Evolutionary conservation across 345 rosid genomes (phyloP).

Genomic region (Camelina laxa): DNA sequence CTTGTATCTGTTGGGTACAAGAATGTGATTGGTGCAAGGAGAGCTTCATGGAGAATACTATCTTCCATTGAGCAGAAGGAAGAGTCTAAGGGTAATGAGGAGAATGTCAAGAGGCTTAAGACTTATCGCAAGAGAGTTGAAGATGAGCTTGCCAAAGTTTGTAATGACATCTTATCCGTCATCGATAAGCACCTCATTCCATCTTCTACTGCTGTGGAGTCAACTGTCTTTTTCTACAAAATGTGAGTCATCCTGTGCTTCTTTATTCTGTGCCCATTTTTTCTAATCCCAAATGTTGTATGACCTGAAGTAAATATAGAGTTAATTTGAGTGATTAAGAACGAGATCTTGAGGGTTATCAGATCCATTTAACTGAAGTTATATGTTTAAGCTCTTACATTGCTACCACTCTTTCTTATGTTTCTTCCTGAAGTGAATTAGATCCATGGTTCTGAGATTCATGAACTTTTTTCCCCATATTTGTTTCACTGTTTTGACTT

Average conservation of each 20-base stretch:
- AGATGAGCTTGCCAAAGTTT: conserved; percentile 52
- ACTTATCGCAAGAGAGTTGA: conserved; percentile 56
- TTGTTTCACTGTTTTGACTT: background rate
- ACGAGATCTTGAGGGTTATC: background rate
- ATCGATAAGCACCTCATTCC: conserved; percentile 63
- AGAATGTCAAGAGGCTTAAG: conserved; percentile 54
- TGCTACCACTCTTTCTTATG: background rate
- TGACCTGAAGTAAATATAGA: background rate
- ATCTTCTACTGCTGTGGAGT: conserved; percentile 49
- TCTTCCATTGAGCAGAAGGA: conserved; percentile 77
- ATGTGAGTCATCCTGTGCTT: conserved; percentile 44
- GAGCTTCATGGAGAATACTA: conserved; percentile 72
- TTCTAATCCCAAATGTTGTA: background rate
- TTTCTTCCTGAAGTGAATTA: conserved; percentile 12
- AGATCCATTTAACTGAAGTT: background rate
- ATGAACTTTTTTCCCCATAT: background rate
- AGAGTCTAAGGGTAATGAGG: conserved; percentile 57
- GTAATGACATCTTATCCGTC: conserved; percentile 51
- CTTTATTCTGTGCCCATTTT: background rate
- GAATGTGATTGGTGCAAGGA: conserved; percentile 69
- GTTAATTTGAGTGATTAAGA: background rate
- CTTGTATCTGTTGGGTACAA: conserved; percentile 74
- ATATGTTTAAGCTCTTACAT: conserved; percentile 5
- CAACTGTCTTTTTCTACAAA: conserved; percentile 59
- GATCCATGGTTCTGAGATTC: background rate